Evolutionary conservation across 1,284 basidiomycete genomes (phyloP), one percentile per base, ranked within the genome.

Genomic region (Sphagnurus paluster): DNA sequence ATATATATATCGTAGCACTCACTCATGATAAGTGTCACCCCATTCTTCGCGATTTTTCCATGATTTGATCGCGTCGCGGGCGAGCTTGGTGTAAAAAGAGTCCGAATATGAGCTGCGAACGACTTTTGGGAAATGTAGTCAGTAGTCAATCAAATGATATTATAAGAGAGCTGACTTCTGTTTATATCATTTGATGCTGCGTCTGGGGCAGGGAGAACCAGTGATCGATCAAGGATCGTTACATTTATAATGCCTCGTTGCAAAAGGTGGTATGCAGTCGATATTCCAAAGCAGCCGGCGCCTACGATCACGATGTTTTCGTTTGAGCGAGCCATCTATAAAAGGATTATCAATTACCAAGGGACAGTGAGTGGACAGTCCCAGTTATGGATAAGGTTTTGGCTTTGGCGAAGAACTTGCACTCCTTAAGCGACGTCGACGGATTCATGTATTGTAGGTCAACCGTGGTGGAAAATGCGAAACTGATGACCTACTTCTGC

Each of bases 281-380:
- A 90, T n/a, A 90, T 70, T 2, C 93, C 93, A 59, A 93, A 93
- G 50, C 84, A 84, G 9, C 93, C 92, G 26, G 88, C 85, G n/a
- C 92, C 92, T 36, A 93, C 71, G 52, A 95, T 85, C 35, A 93
- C 58, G 24, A 90, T 70, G 48, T 68, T 69, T 41, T 65, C 61
- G 39, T 64, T 44, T 34, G 56, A 46, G 46, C 50, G 54, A 42
- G 56, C 56, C 67, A 68, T 69, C n/a, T n/a, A n/a, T n/a, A n/a
- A n/a, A n/a, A n/a, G 5, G 30, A 32, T 5, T n/a, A 32, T 5
- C 13, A 32, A 5, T 32, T 16, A 13, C 13, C 30, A 32, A 16
- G 30, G 30, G 13, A n/a, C 30, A 32, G 13, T n/a, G n/a, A n/a
- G n/a, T n/a, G n/a, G n/a, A n/a, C n/a, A n/a, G n/a, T n/a, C n/a